These are phyloP conservation scores for Alternaria alternata DNA, from an alignment of 2,329 filamentous ascomycete genomes.

Conservation along the genomic window DNA sequence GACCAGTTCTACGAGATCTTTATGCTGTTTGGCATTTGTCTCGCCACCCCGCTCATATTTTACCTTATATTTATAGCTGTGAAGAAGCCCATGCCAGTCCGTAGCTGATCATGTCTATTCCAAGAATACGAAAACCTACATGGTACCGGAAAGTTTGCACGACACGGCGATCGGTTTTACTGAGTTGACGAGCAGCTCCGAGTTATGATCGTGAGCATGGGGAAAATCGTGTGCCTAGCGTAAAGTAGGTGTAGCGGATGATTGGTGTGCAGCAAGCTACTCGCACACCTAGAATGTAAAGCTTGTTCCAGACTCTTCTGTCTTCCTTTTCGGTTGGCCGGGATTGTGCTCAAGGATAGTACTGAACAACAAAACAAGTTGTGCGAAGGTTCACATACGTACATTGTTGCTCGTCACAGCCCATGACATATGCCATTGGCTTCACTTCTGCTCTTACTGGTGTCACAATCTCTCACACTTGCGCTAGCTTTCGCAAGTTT, in stretches of 20 bases:
- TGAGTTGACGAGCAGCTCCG: not conserved
- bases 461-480: not conserved
- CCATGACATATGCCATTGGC: not conserved
- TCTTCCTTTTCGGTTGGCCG: not conserved
- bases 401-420: not conserved
- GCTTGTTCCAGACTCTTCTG: not conserved
- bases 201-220: not conserved
- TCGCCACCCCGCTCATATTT: not conserved
- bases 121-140: not conserved
- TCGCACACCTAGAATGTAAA: not conserved
- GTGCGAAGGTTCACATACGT: not conserved
- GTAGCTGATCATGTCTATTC: not conserved
- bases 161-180: not conserved
- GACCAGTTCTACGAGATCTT: not conserved
- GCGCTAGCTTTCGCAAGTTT: not conserved
- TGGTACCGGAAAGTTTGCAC: not conserved
- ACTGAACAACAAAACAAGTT: not conserved
- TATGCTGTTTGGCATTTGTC: conserved; percentile 1
- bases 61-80: not conserved
- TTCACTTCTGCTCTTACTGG: not conserved
- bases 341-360: not conserved
- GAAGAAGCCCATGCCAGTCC: not conserved
- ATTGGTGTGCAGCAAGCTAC: not conserved
- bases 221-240: not conserved
- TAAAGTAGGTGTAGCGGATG: not conserved